Evolutionary conservation across 306 rosid species (phyloP).

Genomic region (Malus sylvestris): DNA sequence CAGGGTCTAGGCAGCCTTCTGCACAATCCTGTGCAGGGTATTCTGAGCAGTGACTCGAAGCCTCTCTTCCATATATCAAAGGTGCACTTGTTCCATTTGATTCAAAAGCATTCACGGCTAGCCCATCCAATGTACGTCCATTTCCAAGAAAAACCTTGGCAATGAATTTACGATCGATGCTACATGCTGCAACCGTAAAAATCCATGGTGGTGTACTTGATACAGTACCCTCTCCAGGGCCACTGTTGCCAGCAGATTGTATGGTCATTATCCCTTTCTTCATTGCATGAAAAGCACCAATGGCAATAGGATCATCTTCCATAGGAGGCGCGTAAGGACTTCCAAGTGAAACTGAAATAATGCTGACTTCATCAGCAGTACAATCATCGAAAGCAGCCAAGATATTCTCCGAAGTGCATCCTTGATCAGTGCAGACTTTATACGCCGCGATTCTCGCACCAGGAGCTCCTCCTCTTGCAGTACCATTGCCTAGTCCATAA

Average conservation of each 20-base stretch:
- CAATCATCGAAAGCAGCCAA: not conserved
- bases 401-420: not conserved
- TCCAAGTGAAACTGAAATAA: not conserved
- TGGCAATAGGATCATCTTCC: not conserved
- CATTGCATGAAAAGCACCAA: not conserved
- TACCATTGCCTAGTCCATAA: not conserved
- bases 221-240: not conserved
- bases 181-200: not conserved
- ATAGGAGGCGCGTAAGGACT: not conserved
- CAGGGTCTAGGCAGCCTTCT: not conserved
- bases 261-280: not conserved
- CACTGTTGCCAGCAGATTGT: conserved; percentile 4
- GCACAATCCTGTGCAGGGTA: not conserved
- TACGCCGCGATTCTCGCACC: not conserved
- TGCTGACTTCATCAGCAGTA: not conserved
- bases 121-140: not conserved
- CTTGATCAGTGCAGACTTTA: not conserved
- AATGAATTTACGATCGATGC: not conserved
- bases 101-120: conserved; percentile 1
- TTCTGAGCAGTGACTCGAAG: not conserved
- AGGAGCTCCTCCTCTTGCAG: not conserved
- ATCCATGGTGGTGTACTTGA: not conserved
- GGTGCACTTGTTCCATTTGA: not conserved
- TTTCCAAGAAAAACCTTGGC: not conserved
- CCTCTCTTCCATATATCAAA: conserved; percentile 2